Base-by-base conservation (phyloP, 768 basidiomycete genomes). In the Chalciporus pseudorubinellus region DNA sequence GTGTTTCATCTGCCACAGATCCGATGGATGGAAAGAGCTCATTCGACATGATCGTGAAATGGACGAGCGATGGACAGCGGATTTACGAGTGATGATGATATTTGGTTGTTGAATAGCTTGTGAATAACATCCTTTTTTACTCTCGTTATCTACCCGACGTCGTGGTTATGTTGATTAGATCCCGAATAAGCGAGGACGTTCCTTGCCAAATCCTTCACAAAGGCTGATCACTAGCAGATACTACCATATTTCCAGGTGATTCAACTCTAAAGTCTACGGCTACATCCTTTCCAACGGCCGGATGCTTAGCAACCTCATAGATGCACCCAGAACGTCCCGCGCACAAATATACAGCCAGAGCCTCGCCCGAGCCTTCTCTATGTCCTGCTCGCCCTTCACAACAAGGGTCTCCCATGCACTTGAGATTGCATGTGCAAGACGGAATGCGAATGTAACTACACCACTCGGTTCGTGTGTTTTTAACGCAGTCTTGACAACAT, bases 201-300 rank as follows among this genome's bases (percentile, higher is more conserved):
- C 9, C 16, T n/a, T 36, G 16, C n/a, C 6, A 14, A 31, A 13
- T 3, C 29, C 29, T 31, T 31, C 31, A 11, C 13, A 11, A n/a
- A 31, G 34, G n/a, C 34, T n/a, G 9, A 34, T n/a, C n/a, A n/a
- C 12, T 4, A 31, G 12, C 8, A 11, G 10, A 9, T 31, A 31
- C 31, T 31, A 31, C 6, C 9, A 1, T 10, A 31, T 4, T 12
- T 31, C n/a, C 14, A 36, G 5, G n/a, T 16, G 3, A n/a, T 10
- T 16, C n/a, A 16, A 36, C n/a, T 36, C 34, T 34, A 34, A n/a
- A 34, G 16, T 34, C 33, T 34, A 34, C 14, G 9, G 9, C 42
- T 74, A 98, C 95, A 98, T 98, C 68, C 92, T 77, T 73, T 97
- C 92, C 48, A 99, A 72, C 9, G 95, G 95, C 42, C 84, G 80